Evolutionary conservation across 352 stramenopile genomes (phyloP), one percentile per base, ranked within the genome.

Genomic region (Thalassiosira pacifica): DNA sequence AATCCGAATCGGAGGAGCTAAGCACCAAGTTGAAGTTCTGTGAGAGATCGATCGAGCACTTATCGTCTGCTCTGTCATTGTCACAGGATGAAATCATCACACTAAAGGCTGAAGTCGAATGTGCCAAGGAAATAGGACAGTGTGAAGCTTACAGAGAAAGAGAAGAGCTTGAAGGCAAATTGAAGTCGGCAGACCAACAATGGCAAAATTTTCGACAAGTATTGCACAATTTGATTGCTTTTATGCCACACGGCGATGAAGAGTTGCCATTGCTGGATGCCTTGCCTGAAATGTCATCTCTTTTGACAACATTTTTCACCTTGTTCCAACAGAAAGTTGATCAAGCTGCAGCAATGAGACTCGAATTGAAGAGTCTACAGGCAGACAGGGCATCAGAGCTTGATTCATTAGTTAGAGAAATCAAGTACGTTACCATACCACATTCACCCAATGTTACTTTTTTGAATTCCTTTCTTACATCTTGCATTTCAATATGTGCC

Each of bases 201-300:
- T 76, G 74, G 74, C 53, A 26, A 37, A 82, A 34, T 45, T 76
- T 82, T 60, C 63, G 55, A 60, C 18, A 26, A 22, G 31, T 32
- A 13, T 52, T 76, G 18, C 37, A 40, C 52, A 34, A 69, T 11
- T 18, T 83, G 31, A 55, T 65, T 72, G 8, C 31, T 63, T 83
- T 52, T 37, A 72, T 77, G 34, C 42, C 34, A 40, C 32, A 60
- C 22, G 34, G 64, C 19, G 32, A 48, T 31, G 32, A 72, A 61
- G 76, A 77, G 1, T 55, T 83, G 60, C 65, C 76, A 69, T 8
- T 83, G 18, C 40, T 57, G 34, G 55, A 70, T 29, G 63, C 63
- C 57, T 61, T 83, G 66, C 76, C 76, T 19, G 65, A 83, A 31
- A 77, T 83, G 65, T 78, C 76, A 26, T 67, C 76, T 72, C 66